Conservation (phyloP, 2,329 filamentous ascomycete species). For the Teratosphaeria zuluensis region DNA sequence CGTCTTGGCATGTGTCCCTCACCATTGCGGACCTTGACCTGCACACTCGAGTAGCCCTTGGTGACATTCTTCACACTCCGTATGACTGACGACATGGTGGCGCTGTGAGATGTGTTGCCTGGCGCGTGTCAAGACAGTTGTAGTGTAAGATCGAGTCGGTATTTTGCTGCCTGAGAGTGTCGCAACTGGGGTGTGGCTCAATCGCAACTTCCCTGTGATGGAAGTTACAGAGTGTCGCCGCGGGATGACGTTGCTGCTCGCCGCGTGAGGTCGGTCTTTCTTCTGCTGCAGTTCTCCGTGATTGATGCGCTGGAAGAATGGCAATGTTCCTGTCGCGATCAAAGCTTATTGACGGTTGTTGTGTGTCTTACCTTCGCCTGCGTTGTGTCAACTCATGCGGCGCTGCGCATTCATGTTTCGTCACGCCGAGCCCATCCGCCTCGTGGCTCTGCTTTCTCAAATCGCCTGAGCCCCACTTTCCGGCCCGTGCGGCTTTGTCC, state of each 20-base stretch:
- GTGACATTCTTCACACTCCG: conserved; percentile 98
- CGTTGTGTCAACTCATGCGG: not conserved
- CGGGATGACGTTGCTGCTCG: not conserved
- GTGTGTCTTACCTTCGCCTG: not conserved
- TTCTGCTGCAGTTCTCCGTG: not conserved
- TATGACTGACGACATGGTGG: conserved; percentile 88
- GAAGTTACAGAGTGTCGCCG: not conserved
- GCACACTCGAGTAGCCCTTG: conserved; percentile 91
- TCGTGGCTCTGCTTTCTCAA: not conserved
- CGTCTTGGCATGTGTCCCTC: conserved; percentile 27
- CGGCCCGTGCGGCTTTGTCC: too few relatives aligned
- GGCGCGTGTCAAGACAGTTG: not conserved
- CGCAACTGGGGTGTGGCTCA: not conserved
- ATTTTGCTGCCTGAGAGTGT: not conserved
- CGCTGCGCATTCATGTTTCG: not conserved
- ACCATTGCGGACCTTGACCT: conserved; percentile 99
- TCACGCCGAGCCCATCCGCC: not conserved
- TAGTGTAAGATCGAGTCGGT: not conserved
- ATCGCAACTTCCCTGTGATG: not conserved
- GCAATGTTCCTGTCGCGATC: not conserved
- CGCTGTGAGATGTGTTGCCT: not conserved
- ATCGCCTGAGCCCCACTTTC: not conserved
- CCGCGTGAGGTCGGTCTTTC: not conserved
- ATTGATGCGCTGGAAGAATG: not conserved
- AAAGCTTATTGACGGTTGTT: not conserved